Percentiles rank a stretch among this genome's conserved stretches.
These are phyloP conservation scores for Candida smagusa DNA, from an alignment of 1,139 yeast genomes.

Conservation along the genomic window DNA sequence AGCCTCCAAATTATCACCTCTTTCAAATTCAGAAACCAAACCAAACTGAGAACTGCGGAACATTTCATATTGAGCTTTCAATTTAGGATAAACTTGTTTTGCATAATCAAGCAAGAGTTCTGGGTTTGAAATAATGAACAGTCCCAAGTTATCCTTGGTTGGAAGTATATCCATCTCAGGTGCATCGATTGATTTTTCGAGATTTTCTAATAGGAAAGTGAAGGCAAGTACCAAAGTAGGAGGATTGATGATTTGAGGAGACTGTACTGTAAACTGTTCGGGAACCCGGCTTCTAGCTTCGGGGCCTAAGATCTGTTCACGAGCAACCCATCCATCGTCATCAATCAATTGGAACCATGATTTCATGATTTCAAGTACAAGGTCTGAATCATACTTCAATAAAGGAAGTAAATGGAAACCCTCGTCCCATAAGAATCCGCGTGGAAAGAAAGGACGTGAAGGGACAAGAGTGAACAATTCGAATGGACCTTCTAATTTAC, in stretches of 20 bases:
- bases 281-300: slow-evolving; percentile 93
- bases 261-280: slow-evolving; percentile 74
- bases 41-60: slow-evolving; percentile 82
- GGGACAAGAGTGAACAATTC: slow-evolving; percentile 85
- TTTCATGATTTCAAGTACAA: slow-evolving; percentile 73
- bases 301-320: slow-evolving; percentile 90
- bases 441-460: slow-evolving; percentile 88
- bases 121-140: slow-evolving; percentile 55
- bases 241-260: slow-evolving; percentile 91
- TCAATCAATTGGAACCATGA: slow-evolving; percentile 90
- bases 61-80: slow-evolving; percentile 80
- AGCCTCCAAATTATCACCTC: slow-evolving; percentile 57
- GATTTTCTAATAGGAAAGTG: slow-evolving; percentile 56
- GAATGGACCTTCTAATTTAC: slow-evolving; percentile 60
- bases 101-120: slow-evolving; percentile 63
- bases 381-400: slow-evolving; percentile 77
- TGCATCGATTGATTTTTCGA: slow-evolving; percentile 20
- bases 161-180: slow-evolving; percentile 20
- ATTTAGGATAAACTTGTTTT: slow-evolving; percentile 65
- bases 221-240: slow-evolving; percentile 87
- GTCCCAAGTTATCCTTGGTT: slow-evolving; percentile 34
- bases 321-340: slow-evolving; percentile 92
- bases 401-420: slow-evolving; percentile 91
- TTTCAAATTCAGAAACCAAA: slow-evolving; percentile 65
- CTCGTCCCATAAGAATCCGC: slow-evolving; percentile 99